Evolutionary conservation across 1,284 basidiomycete species (phyloP).

Genomic region (Ustilago curta): DNA sequence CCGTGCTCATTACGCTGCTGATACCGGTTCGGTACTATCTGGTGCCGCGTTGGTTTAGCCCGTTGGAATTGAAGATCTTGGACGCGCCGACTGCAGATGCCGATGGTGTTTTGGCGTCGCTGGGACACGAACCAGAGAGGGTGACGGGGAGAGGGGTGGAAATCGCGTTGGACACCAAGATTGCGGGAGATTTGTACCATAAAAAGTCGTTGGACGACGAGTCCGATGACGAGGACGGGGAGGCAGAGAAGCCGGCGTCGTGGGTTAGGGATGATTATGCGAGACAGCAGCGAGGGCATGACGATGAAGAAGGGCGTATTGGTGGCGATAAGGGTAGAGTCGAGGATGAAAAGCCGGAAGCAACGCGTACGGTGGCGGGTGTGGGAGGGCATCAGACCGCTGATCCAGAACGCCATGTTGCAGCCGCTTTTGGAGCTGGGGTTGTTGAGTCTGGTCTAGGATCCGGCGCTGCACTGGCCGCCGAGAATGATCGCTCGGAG

Average conservation of each 20-base stretch:
- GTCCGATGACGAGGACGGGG: slow-evolving; percentile 29
- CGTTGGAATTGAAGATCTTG: slow-evolving; percentile 83
- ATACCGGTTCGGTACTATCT: slow-evolving; percentile 83
- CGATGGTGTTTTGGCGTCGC: slow-evolving; percentile 60
- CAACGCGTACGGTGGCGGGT: slow-evolving; percentile 21
- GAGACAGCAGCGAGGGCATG: slow-evolving; percentile 5
- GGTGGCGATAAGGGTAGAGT: not conserved
- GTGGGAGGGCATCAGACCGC: slow-evolving; percentile 23
- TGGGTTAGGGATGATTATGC: slow-evolving; percentile 20
- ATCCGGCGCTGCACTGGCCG: slow-evolving; percentile 24
- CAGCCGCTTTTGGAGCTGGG: slow-evolving; percentile 16
- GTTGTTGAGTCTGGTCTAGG: slow-evolving; percentile 30
- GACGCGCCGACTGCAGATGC: slow-evolving; percentile 84
- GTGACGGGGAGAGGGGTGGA: slow-evolving; percentile 58
- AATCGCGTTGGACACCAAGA: slow-evolving; percentile 58
- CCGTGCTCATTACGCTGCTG: slow-evolving; percentile 86
- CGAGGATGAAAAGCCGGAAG: slow-evolving; percentile 2
- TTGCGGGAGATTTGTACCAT: slow-evolving; percentile 53
- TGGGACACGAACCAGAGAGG: slow-evolving; percentile 60
- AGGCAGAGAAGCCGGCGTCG: slow-evolving; percentile 25
- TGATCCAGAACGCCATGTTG: slow-evolving; percentile 13
- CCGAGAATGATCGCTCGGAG: slow-evolving; percentile 19
- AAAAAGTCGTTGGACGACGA: slow-evolving; percentile 40
- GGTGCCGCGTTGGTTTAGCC: slow-evolving; percentile 82
- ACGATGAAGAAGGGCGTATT: slow-evolving; percentile 27